Conservation (phyloP, 352 stramenopile genomes). For the Phytophthora foliorum region DNA sequence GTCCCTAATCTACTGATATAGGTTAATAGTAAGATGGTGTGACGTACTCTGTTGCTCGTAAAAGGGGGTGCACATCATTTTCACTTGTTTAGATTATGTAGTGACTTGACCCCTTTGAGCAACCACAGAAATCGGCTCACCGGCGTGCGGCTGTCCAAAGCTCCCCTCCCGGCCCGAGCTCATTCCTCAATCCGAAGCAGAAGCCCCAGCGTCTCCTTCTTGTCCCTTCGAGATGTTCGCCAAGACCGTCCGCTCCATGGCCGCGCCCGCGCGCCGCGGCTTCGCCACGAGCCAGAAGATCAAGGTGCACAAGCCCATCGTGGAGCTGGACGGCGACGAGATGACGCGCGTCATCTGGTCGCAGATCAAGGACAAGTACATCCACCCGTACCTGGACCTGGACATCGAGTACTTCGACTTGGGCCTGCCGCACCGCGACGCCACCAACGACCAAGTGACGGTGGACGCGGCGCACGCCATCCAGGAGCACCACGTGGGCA, state of each 20-base stretch:
- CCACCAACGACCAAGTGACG: conserved; percentile 87
- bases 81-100: background rate
- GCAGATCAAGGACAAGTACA: conserved; percentile 75
- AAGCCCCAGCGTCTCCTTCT: conserved; percentile 8
- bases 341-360: conserved; percentile 88
- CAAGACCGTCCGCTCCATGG: conserved; percentile 60
- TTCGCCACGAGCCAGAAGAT: conserved; percentile 73
- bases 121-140: conserved; percentile 11
- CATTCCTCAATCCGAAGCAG: conserved; percentile 55
- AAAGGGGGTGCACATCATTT: conserved; percentile 11
- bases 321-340: conserved; percentile 89
- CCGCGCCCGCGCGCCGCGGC: conserved; percentile 37
- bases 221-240: conserved; percentile 47
- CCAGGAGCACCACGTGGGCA: conserved; percentile 82
- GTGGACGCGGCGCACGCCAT: conserved; percentile 86
- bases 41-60: conserved; percentile 30
- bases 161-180: background rate
- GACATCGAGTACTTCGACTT: conserved; percentile 91
- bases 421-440: conserved; percentile 78
- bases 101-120: background rate
- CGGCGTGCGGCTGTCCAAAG: conserved; percentile 22
- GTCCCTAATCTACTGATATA: background rate
- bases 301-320: conserved; percentile 76
- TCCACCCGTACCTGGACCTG: conserved; percentile 85
- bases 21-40: conserved; percentile 5